These are phyloP conservation scores for Fusarium illudens DNA, from an alignment of 2,329 filamentous ascomycete species.

Conservation along the genomic window DNA sequence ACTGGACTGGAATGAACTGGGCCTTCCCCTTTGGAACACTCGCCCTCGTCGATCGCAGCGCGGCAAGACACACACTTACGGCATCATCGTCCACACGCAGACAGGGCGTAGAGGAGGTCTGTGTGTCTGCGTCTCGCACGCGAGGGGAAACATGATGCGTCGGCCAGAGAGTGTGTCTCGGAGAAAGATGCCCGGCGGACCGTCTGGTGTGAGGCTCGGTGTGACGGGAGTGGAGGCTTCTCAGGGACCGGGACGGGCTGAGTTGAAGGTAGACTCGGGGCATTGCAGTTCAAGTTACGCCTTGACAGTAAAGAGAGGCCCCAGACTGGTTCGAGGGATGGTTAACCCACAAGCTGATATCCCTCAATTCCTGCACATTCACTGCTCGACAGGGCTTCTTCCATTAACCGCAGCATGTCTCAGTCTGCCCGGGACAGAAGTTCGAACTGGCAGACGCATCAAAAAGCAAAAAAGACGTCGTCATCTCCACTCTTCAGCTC, in stretches of 20 bases:
- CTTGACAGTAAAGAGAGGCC: neutral
- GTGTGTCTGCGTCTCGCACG: neutral
- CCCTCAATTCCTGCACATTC: neutral
- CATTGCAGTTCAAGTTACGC: neutral
- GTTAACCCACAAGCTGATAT: neutral
- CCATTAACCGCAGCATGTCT: neutral
- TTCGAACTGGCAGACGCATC: too few species aligned
- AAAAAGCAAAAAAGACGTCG: neutral
- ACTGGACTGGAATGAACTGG: neutral
- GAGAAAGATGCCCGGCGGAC: neutral
- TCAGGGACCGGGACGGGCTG: neutral
- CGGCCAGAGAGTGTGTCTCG: neutral
- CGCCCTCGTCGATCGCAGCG: neutral
- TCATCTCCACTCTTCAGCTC: neutral
- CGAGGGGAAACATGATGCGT: neutral
- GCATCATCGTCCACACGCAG: neutral
- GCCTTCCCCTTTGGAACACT: neutral
- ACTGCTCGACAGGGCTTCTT: neutral
- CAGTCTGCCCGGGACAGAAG: neutral
- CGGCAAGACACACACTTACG: neutral
- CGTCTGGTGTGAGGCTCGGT: neutral
- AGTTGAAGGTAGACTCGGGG: neutral
- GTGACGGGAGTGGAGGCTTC: neutral
- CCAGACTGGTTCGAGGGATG: neutral
- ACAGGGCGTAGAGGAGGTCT: neutral